Conservation (phyloP, 1,284 basidiomycete genomes). For the Cutaneotrichosporon arboriforme region DNA sequence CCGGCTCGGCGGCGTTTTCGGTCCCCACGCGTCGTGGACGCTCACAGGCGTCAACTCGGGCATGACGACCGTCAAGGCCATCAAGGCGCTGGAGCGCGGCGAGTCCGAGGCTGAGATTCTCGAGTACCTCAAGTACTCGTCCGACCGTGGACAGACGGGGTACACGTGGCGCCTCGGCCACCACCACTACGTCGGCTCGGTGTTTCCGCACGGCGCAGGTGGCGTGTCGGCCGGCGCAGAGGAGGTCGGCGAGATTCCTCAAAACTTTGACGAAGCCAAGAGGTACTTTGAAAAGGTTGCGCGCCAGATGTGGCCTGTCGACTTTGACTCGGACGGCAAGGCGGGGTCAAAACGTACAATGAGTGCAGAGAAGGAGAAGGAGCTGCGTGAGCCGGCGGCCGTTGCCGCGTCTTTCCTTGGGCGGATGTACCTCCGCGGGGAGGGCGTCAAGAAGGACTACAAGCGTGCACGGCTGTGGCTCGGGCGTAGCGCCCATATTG, state of each 20-base stretch:
- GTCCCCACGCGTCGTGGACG: slow-evolving; percentile 67
- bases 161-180: slow-evolving; percentile 83
- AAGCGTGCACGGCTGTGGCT: slow-evolving; percentile 87
- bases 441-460: slow-evolving; percentile 77
- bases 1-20: slow-evolving; percentile 82
- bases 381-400: slow-evolving; percentile 56
- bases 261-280: slow-evolving; percentile 67
- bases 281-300: slow-evolving; percentile 78
- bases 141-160: slow-evolving; percentile 76
- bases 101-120: slow-evolving; percentile 88
- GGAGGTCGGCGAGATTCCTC: slow-evolving; percentile 71
- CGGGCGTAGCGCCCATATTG: slow-evolving; percentile 70
- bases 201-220: slow-evolving; percentile 57
- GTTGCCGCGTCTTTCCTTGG: slow-evolving; percentile 76
- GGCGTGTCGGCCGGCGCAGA: slow-evolving; percentile 80
- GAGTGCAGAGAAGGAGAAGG: slow-evolving; percentile 46
- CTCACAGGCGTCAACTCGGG: slow-evolving; percentile 64
- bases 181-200: slow-evolving; percentile 89
- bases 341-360: slow-evolving; percentile 51
- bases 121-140: slow-evolving; percentile 91
- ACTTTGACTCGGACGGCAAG: slow-evolving; percentile 50
- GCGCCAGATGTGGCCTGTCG: slow-evolving; percentile 72
- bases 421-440: slow-evolving; percentile 88
- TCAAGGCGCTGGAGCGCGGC: slow-evolving; percentile 69
- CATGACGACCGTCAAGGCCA: slow-evolving; percentile 74